Conservation (phyloP, 352 stramenopile species). For the Stephanocyclus meneghinianus region DNA sequence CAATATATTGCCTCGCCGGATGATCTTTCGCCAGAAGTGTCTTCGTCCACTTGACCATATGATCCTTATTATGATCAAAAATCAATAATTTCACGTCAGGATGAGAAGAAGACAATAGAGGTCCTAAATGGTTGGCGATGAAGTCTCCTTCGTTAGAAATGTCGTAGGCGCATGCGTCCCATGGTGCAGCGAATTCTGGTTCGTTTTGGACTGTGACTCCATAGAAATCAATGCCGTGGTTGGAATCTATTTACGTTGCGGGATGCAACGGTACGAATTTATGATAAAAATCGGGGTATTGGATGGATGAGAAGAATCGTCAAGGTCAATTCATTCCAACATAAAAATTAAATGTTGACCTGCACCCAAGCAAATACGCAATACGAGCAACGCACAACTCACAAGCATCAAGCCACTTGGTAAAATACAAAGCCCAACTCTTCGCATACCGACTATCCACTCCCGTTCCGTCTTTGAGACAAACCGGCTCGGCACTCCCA, state of each 20-base stretch:
- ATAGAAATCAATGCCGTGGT: slow-evolving; percentile 65
- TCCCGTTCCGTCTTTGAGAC: slow-evolving; percentile 65
- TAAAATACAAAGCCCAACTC: slow-evolving; percentile 76
- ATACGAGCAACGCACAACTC: slow-evolving; percentile 17
- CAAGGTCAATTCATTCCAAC: not conserved
- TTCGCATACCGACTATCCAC: slow-evolving; percentile 60
- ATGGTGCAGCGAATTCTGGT: slow-evolving; percentile 81
- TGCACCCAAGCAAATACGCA: not conserved
- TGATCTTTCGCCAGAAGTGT: slow-evolving; percentile 57
- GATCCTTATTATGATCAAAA: slow-evolving; percentile 85
- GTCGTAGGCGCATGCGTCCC: slow-evolving; percentile 79
- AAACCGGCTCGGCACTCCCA: slow-evolving; percentile 51
- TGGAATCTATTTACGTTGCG: slow-evolving; percentile 41
- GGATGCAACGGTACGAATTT: slow-evolving; percentile 9
- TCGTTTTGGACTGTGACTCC: slow-evolving; percentile 81
- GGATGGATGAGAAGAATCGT: not conserved
- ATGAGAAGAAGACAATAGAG: slow-evolving; percentile 59
- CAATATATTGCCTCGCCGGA: slow-evolving; percentile 65
- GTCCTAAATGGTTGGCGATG: slow-evolving; percentile 76
- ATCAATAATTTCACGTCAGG: slow-evolving; percentile 74
- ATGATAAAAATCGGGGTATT: slow-evolving; percentile 2
- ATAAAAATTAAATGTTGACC: not conserved
- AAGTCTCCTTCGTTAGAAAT: slow-evolving; percentile 63
- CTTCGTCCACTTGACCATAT: slow-evolving; percentile 70
- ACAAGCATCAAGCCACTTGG: slow-evolving; percentile 75